Conservation (phyloP, 2,329 filamentous ascomycete genomes). For the Epichloe sp. region DNA sequence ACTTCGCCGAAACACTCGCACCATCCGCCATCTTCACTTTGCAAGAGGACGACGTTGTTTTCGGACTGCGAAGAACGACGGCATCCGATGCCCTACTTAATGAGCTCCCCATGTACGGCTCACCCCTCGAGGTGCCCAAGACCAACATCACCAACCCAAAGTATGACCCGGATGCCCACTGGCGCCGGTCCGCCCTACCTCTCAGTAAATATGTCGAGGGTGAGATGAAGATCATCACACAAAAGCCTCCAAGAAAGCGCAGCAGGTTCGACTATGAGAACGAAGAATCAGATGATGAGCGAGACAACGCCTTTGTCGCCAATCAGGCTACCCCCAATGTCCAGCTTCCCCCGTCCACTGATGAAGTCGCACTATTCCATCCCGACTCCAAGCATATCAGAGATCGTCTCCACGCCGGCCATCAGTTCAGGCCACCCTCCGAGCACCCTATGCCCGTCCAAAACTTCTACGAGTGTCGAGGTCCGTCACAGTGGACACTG, state of each 20-base stretch:
- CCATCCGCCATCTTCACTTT: constrained; percentile 75
- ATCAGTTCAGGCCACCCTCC: constrained; percentile 85
- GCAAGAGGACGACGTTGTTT: constrained; percentile 70
- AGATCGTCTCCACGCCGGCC: constrained; percentile 78
- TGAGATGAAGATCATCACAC: constrained; percentile 56
- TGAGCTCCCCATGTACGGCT: constrained; percentile 69
- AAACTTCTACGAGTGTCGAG: constrained; percentile 77
- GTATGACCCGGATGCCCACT: constrained; percentile 53
- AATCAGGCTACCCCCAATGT: constrained; percentile 33
- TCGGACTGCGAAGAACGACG: constrained; percentile 61
- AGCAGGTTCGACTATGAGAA: constrained; percentile 74
- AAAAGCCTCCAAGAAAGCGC: constrained; percentile 56
- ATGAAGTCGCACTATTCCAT: constrained; percentile 75
- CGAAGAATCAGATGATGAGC: constrained; percentile 53
- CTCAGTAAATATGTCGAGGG: constrained; percentile 80
- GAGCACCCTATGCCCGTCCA: constrained; percentile 85
- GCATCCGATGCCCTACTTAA: constrained; percentile 64
- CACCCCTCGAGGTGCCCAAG: constrained; percentile 45
- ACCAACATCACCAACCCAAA: constrained; percentile 45
- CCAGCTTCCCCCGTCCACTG: constrained; percentile 53
- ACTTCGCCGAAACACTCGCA: constrained; percentile 38
- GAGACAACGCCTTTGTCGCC: constrained; percentile 41
- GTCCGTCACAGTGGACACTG: constrained; percentile 81
- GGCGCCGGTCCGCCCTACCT: constrained; percentile 66
- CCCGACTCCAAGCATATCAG: constrained; percentile 81